Conservation (phyloP, 2,329 filamentous ascomycete genomes). For the Arachnomyces sp. region DNA sequence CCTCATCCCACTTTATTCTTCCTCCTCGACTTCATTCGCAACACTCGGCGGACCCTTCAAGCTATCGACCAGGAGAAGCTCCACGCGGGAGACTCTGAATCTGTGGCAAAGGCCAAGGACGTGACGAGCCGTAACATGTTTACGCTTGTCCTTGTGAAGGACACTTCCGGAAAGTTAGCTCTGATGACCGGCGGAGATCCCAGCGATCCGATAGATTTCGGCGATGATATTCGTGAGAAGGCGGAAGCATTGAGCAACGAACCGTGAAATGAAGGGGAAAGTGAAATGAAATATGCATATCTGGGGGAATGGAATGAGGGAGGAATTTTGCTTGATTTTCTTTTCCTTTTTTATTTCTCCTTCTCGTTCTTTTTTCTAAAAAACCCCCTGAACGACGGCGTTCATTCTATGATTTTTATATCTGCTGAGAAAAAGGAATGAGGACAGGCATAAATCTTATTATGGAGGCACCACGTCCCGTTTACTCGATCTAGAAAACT, state of each 20-base stretch:
- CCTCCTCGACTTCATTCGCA: conserved; percentile 60
- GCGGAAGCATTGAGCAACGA: conserved; percentile 12
- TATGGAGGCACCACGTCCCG: too few species aligned
- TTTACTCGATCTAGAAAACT: too few species aligned
- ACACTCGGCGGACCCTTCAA: conserved; percentile 48
- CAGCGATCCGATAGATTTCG: conserved; percentile 21
- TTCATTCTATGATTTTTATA: too few species aligned
- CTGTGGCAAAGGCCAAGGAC: conserved; percentile 15
- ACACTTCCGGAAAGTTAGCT: conserved; percentile 21
- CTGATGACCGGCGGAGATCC: conserved; percentile 23
- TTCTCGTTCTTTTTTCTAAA: too few species aligned
- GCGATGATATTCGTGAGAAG: conserved; percentile 20
- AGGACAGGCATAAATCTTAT: too few species aligned
- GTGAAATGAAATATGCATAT: too few species aligned
- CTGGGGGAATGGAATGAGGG: too few species aligned
- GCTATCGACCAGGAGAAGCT: conserved; percentile 19
- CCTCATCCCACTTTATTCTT: conserved; percentile 37
- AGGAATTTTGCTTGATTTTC: too few species aligned
- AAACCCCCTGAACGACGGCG: conserved; percentile 4
- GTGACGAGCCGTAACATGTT: conserved; percentile 24
- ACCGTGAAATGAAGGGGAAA: too few species aligned
- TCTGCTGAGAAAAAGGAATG: too few species aligned
- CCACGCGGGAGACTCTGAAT: conserved; percentile 14
- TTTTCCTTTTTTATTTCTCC: too few species aligned
- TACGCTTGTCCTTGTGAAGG: conserved; percentile 19